phyloP scores from a whole-genome alignment of 2,329 filamentous ascomycete genomes.

The Penicillium palitans region DNA sequence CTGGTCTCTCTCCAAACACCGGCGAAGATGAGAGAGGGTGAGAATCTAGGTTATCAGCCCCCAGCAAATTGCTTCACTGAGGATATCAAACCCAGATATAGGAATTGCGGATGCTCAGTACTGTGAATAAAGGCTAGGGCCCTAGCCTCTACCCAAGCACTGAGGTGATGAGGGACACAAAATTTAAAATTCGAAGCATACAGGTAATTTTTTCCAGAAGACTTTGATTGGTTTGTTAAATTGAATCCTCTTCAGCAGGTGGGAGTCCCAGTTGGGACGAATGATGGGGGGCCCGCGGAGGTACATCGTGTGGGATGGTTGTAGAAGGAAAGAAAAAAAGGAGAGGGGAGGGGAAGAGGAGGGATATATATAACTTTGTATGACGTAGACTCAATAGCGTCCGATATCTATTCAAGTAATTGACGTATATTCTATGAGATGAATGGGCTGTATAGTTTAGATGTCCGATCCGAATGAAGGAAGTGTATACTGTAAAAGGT shows the following conservation, averaged over 20 bases:
- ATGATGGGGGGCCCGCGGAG: background rate
- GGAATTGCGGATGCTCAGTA: background rate
- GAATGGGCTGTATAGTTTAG: background rate
- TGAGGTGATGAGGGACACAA: background rate
- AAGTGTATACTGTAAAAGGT: too few species aligned
- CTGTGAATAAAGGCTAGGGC: constrained; percentile 3
- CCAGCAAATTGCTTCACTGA: background rate
- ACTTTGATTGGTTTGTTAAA: background rate
- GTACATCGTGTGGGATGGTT: constrained; percentile 5
- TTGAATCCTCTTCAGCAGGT: background rate
- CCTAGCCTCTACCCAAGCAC: constrained; percentile 1
- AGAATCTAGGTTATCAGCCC: background rate
- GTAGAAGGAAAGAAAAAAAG: constrained; percentile 3
- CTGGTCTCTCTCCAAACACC: background rate
- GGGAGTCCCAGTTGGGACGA: background rate
- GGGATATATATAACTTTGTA: background rate
- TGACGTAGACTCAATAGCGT: background rate
- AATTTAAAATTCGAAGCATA: background rate
- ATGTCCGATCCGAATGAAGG: background rate
- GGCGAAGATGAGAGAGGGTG: background rate
- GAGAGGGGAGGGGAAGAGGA: too few species aligned
- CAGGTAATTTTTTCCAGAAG: background rate
- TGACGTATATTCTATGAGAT: background rate
- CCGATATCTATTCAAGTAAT: background rate
- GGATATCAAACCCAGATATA: background rate